These are phyloP conservation scores for Xylariaceae sp. DNA, from an alignment of 2,329 filamentous ascomycete genomes.

Conservation along the genomic window DNA sequence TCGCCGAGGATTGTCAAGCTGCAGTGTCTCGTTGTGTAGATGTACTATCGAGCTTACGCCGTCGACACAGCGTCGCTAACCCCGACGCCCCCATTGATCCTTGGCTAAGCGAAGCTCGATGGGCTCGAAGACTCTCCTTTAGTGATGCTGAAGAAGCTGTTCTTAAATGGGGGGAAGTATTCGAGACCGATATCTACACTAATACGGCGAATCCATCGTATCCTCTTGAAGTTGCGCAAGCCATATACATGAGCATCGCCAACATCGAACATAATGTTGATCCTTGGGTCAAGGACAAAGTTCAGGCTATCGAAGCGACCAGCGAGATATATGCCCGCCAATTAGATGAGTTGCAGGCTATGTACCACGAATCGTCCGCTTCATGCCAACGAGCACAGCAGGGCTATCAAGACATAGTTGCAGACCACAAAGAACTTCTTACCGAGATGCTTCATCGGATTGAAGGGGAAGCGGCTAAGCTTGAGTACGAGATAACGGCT, in stretches of 20 bases:
- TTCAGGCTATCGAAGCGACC: conserved; percentile 52
- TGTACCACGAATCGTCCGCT: conserved; percentile 67
- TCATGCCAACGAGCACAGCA: conserved; percentile 63
- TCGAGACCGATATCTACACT: conserved; percentile 31
- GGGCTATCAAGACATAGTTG: conserved; percentile 61
- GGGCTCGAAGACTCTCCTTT: conserved; percentile 70
- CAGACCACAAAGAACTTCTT: conserved; percentile 61
- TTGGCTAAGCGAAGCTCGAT: conserved; percentile 51
- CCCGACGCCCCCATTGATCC: conserved; percentile 29
- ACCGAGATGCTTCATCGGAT: conserved; percentile 71
- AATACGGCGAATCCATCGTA: conserved; percentile 16
- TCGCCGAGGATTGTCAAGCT: conserved; percentile 48
- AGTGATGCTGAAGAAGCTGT: conserved; percentile 70
- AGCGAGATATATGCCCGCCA: conserved; percentile 58
- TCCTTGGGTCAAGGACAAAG: conserved; percentile 56
- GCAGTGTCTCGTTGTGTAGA: conserved; percentile 42
- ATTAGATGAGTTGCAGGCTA: conserved; percentile 56
- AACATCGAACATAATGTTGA: conserved; percentile 48
- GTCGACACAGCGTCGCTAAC: conserved; percentile 54
- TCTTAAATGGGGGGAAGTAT: conserved; percentile 57
- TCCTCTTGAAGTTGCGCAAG: conserved; percentile 49
- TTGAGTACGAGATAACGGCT: conserved; percentile 86
- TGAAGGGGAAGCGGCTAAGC: conserved; percentile 72
- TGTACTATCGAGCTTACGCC: conserved; percentile 48
- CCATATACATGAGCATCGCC: conserved; percentile 49